A percentile compares a stretch with the other conserved stretches of the same genome.
phyloP scores from a whole-genome alignment of 2,329 filamentous ascomycete genomes.

The Cladophialophora chaetospira region DNA sequence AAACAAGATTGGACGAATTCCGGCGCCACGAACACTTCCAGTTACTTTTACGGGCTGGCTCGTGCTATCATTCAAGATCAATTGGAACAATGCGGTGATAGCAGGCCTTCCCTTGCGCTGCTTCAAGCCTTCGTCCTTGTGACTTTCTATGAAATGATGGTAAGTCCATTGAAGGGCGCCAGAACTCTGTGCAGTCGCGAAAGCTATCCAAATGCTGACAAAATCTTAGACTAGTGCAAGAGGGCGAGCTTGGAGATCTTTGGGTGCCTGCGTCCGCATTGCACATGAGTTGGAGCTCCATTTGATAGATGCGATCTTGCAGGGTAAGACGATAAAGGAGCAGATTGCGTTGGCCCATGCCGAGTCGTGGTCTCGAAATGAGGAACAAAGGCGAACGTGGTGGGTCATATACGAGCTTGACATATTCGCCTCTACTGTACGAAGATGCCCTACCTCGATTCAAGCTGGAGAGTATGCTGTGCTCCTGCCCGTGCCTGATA shows the following conservation, averaged over 20 bases:
- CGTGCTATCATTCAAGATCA: background rate
- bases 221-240: background rate
- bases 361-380: background rate
- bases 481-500: conserved; percentile 6
- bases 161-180: background rate
- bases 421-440: conserved; percentile 10
- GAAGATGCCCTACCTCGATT: conserved; percentile 4
- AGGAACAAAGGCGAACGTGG: conserved; percentile 10
- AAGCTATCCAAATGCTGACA: background rate
- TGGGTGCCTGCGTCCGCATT: conserved; percentile 7
- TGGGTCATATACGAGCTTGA: conserved; percentile 11
- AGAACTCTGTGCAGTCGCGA: background rate
- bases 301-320: conserved; percentile 4
- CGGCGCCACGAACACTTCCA: background rate
- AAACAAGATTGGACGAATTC: no score
- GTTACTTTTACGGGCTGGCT: conserved; percentile 7
- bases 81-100: conserved; percentile 4
- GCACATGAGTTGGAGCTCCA: conserved; percentile 12
- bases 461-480: conserved; percentile 2
- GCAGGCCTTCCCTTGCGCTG: conserved; percentile 3
- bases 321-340: background rate
- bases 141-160: conserved; percentile 3
- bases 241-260: conserved; percentile 8
- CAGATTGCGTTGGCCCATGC: background rate
- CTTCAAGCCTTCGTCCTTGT: conserved; percentile 9